These are phyloP conservation scores for Neophaeococcomyces mojaviensis DNA, from an alignment of 2,329 filamentous ascomycete species.

Conservation along the genomic window DNA sequence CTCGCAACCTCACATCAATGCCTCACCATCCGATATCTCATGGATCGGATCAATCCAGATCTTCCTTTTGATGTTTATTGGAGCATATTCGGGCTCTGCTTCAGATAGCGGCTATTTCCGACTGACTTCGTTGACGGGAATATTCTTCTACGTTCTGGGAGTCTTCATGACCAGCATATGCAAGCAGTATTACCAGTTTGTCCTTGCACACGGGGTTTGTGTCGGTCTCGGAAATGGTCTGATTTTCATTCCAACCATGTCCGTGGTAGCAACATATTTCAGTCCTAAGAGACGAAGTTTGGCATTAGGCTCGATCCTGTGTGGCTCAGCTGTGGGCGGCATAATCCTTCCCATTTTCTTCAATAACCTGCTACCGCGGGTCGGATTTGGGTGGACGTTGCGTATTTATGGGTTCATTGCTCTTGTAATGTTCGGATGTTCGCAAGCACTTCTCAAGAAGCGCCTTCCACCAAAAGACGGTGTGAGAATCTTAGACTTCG, in stretches of 20 bases:
- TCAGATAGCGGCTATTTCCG: slow-evolving; percentile 39
- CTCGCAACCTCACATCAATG: slow-evolving; percentile 22
- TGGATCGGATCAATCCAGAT: slow-evolving; percentile 46
- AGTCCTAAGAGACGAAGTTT: slow-evolving; percentile 46
- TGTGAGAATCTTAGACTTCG: slow-evolving; percentile 44
- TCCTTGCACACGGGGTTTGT: slow-evolving; percentile 48
- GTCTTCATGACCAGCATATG: slow-evolving; percentile 46
- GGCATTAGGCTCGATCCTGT: slow-evolving; percentile 53
- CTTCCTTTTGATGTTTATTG: slow-evolving; percentile 36
- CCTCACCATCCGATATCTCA: slow-evolving; percentile 34
- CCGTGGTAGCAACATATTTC: slow-evolving; percentile 56
- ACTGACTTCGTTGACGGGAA: slow-evolving; percentile 35
- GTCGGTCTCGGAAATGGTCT: slow-evolving; percentile 50
- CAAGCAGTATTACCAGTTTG: slow-evolving; percentile 43
- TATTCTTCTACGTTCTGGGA: slow-evolving; percentile 37
- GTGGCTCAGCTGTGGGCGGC: slow-evolving; percentile 55
- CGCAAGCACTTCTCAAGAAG: slow-evolving; percentile 38
- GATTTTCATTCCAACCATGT: slow-evolving; percentile 48
- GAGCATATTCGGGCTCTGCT: slow-evolving; percentile 34
- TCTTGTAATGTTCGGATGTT: slow-evolving; percentile 22
- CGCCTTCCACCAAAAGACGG: slow-evolving; percentile 42
- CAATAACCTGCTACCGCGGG: slow-evolving; percentile 47
- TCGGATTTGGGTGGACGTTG: slow-evolving; percentile 60
- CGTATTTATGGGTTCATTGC: slow-evolving; percentile 52
- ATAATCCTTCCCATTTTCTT: slow-evolving; percentile 55